phyloP scores from a whole-genome alignment of 352 stramenopile genomes.

The Stramenopiles sp. region DNA sequence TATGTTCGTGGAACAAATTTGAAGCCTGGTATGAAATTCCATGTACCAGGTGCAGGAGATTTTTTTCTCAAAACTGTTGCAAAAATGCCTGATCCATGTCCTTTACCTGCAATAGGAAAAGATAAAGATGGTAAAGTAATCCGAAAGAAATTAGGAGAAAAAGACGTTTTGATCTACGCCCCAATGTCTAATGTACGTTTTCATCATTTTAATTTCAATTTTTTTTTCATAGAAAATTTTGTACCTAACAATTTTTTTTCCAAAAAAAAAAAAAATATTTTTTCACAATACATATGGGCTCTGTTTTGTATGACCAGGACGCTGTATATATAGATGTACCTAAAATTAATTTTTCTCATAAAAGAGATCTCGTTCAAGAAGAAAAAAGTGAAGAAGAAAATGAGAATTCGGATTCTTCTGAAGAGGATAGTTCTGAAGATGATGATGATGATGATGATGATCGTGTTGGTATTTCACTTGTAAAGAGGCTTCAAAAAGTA shows the following conservation, averaged over 20 bases:
- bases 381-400: background rate
- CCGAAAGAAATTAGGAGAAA: slow-evolving; percentile 29
- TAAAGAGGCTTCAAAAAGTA: too few species aligned
- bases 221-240: too few species aligned
- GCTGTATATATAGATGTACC: slow-evolving; percentile 44
- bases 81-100: slow-evolving; percentile 76
- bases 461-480: too few species aligned
- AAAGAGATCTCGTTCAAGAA: slow-evolving; percentile 12
- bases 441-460: slow-evolving; percentile 3
- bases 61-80: slow-evolving; percentile 70
- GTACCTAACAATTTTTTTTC: too few species aligned
- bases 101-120: slow-evolving; percentile 37
- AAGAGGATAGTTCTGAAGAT: slow-evolving; percentile 5
- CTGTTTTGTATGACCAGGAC: slow-evolving; percentile 92
- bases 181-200: slow-evolving; percentile 68
- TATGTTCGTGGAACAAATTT: slow-evolving; percentile 92
- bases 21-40: slow-evolving; percentile 51
- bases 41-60: slow-evolving; percentile 88
- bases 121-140: slow-evolving; percentile 36
- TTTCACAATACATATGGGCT: too few species aligned
- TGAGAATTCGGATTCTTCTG: slow-evolving; percentile 2
- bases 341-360: slow-evolving; percentile 15
- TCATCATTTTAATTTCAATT: too few species aligned
- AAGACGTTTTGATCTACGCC: slow-evolving; percentile 71
- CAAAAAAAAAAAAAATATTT: too few species aligned